These are phyloP conservation scores for Hyphopichia khmerensis DNA, from an alignment of 1,139 yeast genomes.

Conservation along the genomic window DNA sequence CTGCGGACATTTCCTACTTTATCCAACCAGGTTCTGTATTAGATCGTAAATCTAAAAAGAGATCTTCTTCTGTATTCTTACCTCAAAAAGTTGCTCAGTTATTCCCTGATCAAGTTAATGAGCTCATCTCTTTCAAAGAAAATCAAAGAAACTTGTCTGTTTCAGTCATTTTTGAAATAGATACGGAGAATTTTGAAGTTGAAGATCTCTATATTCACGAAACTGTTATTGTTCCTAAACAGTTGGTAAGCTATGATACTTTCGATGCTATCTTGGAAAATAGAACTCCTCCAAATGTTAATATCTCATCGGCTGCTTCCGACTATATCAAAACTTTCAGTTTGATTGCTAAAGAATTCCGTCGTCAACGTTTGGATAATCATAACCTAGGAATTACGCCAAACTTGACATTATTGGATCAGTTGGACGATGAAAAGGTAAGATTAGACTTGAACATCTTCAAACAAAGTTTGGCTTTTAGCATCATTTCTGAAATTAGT, in stretches of 20 bases:
- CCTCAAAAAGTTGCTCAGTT: constrained; percentile 76
- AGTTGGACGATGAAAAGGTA: constrained; percentile 82
- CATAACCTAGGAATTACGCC: constrained; percentile 50
- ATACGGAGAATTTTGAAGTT: constrained; percentile 69
- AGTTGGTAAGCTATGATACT: constrained; percentile 49
- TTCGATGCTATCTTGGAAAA: constrained; percentile 51
- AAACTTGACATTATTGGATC: constrained; percentile 68
- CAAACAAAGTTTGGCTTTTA: constrained; percentile 56
- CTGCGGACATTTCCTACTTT: constrained; percentile 73
- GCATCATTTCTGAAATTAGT: constrained; percentile 70
- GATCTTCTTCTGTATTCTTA: constrained; percentile 85
- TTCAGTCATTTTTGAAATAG: constrained; percentile 82
- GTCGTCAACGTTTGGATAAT: constrained; percentile 65
- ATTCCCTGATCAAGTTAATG: constrained; percentile 66
- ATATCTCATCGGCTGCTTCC: constrained; percentile 57
- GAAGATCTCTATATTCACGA: constrained; percentile 80
- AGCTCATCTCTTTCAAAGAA: constrained; percentile 60
- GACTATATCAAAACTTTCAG: constrained; percentile 67
- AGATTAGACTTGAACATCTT: constrained; percentile 72
- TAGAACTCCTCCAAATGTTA: constrained; percentile 17
- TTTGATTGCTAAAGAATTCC: constrained; percentile 67
- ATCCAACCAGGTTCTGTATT: constrained; percentile 70
- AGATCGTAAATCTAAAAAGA: constrained; percentile 87
- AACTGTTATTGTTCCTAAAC: constrained; percentile 64
- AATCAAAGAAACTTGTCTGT: constrained; percentile 64